These are phyloP conservation scores for Phalaenopsis equestris DNA, from an alignment of 106 monocot genomes.

Conservation along the genomic window DNA sequence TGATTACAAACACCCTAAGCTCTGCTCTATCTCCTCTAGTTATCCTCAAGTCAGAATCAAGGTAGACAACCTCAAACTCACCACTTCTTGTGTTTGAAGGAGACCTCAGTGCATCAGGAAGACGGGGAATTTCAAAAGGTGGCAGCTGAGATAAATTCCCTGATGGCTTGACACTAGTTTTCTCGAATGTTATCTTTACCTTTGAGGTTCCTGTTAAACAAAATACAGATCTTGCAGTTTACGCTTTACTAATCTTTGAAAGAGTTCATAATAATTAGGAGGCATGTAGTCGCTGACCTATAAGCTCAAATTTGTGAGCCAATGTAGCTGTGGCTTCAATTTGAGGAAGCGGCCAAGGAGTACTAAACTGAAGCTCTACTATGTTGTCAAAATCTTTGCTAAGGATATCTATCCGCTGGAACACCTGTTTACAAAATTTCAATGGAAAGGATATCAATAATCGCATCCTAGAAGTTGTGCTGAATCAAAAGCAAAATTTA, in stretches of 20 bases:
- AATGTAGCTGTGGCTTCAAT: constrained; percentile 71
- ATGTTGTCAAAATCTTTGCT: constrained; percentile 96
- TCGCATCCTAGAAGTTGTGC: neutral
- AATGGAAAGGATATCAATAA: neutral
- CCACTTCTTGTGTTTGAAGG: constrained; percentile 63
- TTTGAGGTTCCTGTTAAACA: constrained; percentile 45
- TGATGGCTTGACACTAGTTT: constrained; percentile 66
- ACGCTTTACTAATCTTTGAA: neutral
- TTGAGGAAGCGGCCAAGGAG: constrained; percentile 86
- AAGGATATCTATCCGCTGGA: constrained; percentile 78
- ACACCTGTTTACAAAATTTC: constrained; percentile 40
- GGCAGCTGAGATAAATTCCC: constrained; percentile 82
- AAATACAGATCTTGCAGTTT: neutral
- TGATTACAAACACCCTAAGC: constrained; percentile 86
- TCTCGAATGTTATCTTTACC: constrained; percentile 75
- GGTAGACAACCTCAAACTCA: constrained; percentile 82
- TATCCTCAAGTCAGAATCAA: constrained; percentile 57
- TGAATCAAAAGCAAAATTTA: neutral
- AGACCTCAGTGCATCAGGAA: constrained; percentile 65
- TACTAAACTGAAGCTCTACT: constrained; percentile 74
- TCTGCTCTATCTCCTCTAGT: constrained; percentile 90
- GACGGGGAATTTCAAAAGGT: constrained; percentile 60
- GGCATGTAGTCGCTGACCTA: constrained; percentile 27
- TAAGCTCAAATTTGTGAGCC: constrained; percentile 88
- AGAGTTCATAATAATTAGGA: neutral